Percentiles rank a stretch among this genome's conserved stretches.
Conservation (phyloP, 2,329 filamentous ascomycete genomes). For the Epichloe uncinata region DNA sequence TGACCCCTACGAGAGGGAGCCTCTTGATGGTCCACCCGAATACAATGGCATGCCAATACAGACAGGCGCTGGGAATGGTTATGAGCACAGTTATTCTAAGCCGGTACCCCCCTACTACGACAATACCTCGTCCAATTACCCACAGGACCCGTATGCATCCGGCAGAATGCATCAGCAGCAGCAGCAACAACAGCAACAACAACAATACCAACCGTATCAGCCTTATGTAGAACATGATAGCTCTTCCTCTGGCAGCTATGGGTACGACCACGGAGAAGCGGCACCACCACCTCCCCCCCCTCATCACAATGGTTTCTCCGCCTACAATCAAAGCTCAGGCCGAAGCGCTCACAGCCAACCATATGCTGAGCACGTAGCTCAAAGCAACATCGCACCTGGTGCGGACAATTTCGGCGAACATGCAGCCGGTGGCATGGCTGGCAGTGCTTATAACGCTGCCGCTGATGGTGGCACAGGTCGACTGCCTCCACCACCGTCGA, state of each 20-base stretch:
- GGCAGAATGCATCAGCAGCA: not conserved
- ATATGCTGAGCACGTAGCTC: slow-evolving; percentile 12
- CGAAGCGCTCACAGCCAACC: slow-evolving; percentile 12
- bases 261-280: not conserved
- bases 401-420: slow-evolving; percentile 53
- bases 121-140: slow-evolving; percentile 10
- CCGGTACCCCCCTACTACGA: slow-evolving; percentile 16
- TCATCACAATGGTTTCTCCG: slow-evolving; percentile 12
- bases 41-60: not conserved
- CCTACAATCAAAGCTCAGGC: slow-evolving; percentile 10
- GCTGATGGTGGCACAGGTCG: slow-evolving; percentile 35
- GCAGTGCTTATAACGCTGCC: slow-evolving; percentile 53
- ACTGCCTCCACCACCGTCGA: slow-evolving; percentile 25
- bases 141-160: not conserved
- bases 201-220: not conserved
- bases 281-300: slow-evolving; percentile 6
- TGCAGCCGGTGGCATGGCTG: slow-evolving; percentile 52
- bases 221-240: not conserved
- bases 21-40: slow-evolving; percentile 15
- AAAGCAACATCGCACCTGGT: slow-evolving; percentile 40
- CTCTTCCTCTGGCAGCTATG: not conserved
- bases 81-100: slow-evolving; percentile 5
- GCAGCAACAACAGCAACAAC: not conserved
- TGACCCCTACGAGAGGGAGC: slow-evolving; percentile 23
- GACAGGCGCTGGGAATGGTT: slow-evolving; percentile 9